phyloP scores from a whole-genome alignment of 257 asterid genomes.

The Voacanga thouarsii region DNA sequence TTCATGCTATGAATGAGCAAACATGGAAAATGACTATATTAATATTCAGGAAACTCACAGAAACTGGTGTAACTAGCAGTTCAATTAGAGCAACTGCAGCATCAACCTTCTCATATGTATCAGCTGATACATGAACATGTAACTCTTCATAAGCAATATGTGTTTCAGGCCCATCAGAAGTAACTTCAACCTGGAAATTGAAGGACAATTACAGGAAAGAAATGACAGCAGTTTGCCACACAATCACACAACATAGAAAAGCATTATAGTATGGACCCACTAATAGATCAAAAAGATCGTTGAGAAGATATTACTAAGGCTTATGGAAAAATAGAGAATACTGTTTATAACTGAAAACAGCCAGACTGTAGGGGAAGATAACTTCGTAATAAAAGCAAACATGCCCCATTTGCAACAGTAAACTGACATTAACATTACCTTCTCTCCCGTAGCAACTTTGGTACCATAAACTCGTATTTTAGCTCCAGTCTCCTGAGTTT shows the following conservation, averaged over 20 bases:
- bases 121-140: constrained; percentile 77
- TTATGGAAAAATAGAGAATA: background rate
- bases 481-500: constrained; percentile 89
- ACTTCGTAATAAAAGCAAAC: background rate
- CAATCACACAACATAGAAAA: background rate
- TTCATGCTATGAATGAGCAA: background rate
- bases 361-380: background rate
- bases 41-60: constrained; percentile 46
- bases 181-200: constrained; percentile 60
- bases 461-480: constrained; percentile 75
- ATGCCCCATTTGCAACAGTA: background rate
- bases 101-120: constrained; percentile 82
- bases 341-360: background rate
- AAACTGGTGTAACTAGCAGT: constrained; percentile 70
- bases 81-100: constrained; percentile 85
- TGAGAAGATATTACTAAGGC: background rate
- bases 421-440: constrained; percentile 44
- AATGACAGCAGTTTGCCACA: background rate
- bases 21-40: constrained; percentile 11
- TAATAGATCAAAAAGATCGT: background rate
- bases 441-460: constrained; percentile 51
- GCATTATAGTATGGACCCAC: background rate
- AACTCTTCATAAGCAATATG: constrained; percentile 50
- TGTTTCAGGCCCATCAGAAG: constrained; percentile 48
- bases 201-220: background rate